Evolutionary conservation across 2,329 filamentous ascomycete genomes (phyloP).

Genomic region (Neonectria punicea): DNA sequence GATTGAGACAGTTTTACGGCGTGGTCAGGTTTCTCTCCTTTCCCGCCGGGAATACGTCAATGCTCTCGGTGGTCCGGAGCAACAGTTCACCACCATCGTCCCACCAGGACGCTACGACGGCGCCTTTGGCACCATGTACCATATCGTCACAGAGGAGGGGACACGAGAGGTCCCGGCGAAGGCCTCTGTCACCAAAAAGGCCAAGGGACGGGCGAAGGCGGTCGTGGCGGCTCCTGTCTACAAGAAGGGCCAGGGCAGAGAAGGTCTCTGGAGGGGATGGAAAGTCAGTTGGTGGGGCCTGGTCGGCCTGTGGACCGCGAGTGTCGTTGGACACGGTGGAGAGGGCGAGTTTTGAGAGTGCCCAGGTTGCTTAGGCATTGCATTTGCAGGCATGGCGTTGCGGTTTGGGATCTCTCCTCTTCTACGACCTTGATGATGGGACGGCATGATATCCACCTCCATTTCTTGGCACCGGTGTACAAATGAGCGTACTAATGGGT

Average conservation of each 20-base stretch:
- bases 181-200: constrained; percentile 46
- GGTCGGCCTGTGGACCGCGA: constrained; percentile 78
- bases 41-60: constrained; percentile 62
- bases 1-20: constrained; percentile 88
- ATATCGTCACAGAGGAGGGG: constrained; percentile 86
- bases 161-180: constrained; percentile 58
- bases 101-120: constrained; percentile 84
- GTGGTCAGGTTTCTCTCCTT: constrained; percentile 84
- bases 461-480: constrained; percentile 36
- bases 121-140: constrained; percentile 91
- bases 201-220: constrained; percentile 46
- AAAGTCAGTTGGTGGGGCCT: constrained; percentile 82
- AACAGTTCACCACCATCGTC: constrained; percentile 76
- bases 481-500: constrained; percentile 37
- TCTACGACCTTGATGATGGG: constrained; percentile 53
- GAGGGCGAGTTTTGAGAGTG: constrained; percentile 66
- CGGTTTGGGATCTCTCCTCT: constrained; percentile 49
- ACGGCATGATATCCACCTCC: constrained; percentile 54
- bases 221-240: constrained; percentile 46
- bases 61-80: constrained; percentile 57
- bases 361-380: constrained; percentile 34
- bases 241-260: constrained; percentile 72
- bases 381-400: constrained; percentile 50
- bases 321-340: constrained; percentile 69
- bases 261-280: constrained; percentile 79